Evolutionary conservation across 441 rosid genomes (phyloP).

Genomic region (Isatis lusitanica): DNA sequence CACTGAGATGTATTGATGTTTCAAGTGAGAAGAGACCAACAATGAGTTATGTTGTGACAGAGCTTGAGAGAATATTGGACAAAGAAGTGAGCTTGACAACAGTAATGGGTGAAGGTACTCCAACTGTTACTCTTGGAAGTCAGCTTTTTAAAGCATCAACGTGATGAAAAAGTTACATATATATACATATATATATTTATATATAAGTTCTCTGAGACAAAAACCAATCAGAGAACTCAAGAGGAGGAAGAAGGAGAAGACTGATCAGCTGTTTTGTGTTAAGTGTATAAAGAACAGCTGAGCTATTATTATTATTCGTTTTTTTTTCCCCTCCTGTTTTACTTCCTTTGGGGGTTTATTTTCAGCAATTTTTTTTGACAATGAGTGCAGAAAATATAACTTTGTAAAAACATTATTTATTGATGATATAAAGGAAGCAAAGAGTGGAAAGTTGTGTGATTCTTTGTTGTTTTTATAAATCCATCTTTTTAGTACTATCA

Average conservation of each 20-base stretch:
- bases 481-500: neutral
- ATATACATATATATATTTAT: neutral
- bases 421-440: conserved; percentile 35
- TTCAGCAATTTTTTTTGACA: conserved; percentile 31
- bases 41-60: conserved; percentile 55
- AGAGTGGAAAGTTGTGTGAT: conserved; percentile 34
- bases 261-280: conserved; percentile 65
- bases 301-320: conserved; percentile 43
- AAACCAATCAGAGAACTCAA: conserved; percentile 20
- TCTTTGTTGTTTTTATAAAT: neutral
- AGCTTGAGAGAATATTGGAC: conserved; percentile 57
- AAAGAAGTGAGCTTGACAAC: conserved; percentile 69
- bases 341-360: conserved; percentile 35
- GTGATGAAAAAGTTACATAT: conserved; percentile 30
- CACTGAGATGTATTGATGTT: conserved; percentile 48
- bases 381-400: conserved; percentile 36
- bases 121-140: conserved; percentile 69
- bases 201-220: conserved; percentile 28
- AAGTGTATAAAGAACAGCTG: conserved; percentile 89
- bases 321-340: neutral
- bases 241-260: conserved; percentile 34
- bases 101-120: conserved; percentile 67
- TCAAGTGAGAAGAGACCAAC: conserved; percentile 65
- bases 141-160: conserved; percentile 54
- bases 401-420: conserved; percentile 43